Base-by-base conservation (phyloP, 1,284 basidiomycete species). In the Cryptococcus amylolentus region DNA sequence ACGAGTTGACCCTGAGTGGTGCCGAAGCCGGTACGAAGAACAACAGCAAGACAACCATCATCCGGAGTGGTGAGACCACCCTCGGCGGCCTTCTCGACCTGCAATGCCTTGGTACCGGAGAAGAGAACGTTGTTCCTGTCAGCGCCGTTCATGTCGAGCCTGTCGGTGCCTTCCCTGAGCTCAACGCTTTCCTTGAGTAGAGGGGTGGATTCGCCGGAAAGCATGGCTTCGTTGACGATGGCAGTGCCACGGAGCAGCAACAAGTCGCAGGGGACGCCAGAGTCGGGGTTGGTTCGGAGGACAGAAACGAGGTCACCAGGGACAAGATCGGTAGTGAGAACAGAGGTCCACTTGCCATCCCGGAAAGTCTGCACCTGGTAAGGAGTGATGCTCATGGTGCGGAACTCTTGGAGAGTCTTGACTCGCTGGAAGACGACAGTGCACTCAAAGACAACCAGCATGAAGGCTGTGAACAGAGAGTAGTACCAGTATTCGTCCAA, bases 401-500 rank as follows among this genome's bases (percentile, higher is more conserved):
- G 83, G 79, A 97, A 97, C 76, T 97, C 94, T 31, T 87, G 91
- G 49, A 96, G 78, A 3, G 93, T 97, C 66, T 84, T 82, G 16
- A 96, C 82, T 23, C 93, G 88, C 88, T 96, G 93, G 84, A 88
- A 97, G 23, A 97, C 93, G 40, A 94, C 91, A 1, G 94, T 97
- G 78, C 92, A 96, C 78, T 97, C 94, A 70, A 97, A 97, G 60
- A 95, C 88, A 52, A 97, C 80, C 49, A 97, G 81, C 94, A 97
- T 97, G 83, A 97, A 96, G 37, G 93, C 82, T 1, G 94, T 97
- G 80, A 97, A 97, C 44, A 97, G 77, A 62, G 88, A 91, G 81
- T 95, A 97, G 75, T 95, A 96, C 92, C 92, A 96, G 77, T 96
- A 97, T 76, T 96, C 94, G 71, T 97, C 94, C 68, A 97, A 78